Evolutionary conservation across 495 filamentous ascomycete genomes (phyloP), one percentile per base, ranked within the genome.

Genomic region (Wilcoxina mikolae): DNA sequence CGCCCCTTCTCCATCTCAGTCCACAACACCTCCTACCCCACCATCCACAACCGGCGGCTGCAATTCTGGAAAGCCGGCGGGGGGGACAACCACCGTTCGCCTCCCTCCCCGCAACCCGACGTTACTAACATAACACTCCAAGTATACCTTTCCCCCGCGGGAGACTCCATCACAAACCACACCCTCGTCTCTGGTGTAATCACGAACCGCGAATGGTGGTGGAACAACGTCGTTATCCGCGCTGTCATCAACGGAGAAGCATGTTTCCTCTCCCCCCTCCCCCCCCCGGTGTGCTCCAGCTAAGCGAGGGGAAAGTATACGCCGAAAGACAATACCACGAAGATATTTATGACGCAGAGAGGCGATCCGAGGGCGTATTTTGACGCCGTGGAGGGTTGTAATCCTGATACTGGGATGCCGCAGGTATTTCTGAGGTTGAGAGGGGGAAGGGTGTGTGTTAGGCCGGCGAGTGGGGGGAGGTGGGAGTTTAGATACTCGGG

Each of bases 241-340:
- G 63, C 62, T 0, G 63, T 66, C 28, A 58, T 98, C 54, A 96
- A 98, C 67, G 87, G 87, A 74, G 87, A 94, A 69, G 78, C n/a
- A n/a, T n/a, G n/a, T n/a, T 72, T 38, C 39, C 29, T 42, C 23
- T 25, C 3, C 20, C 23, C 24, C 22, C 43, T 11, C 29, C 24
- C 15, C 17, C 9, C 27, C 45, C 48, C 54, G 27, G 24, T 35
- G 7, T 15, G 7, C 15, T 35, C 31, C 31, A 4, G 12, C 3
- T 11, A 44, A 9, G 12, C 18, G 5, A 12, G 7, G 18, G 5
- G 24, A 12, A 22, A 76, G 75, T 74, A 72, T 46, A 73, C 74
- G 17, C 64, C 65, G 4, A 62, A 70, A 17, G 75, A 78, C 54
- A 69, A 75, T 60, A 78, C 75, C 15, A 76, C 73, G 17, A 77